These are phyloP conservation scores for Cyclocybe aegerita DNA, from an alignment of 768 basidiomycete genomes.

Conservation along the genomic window DNA sequence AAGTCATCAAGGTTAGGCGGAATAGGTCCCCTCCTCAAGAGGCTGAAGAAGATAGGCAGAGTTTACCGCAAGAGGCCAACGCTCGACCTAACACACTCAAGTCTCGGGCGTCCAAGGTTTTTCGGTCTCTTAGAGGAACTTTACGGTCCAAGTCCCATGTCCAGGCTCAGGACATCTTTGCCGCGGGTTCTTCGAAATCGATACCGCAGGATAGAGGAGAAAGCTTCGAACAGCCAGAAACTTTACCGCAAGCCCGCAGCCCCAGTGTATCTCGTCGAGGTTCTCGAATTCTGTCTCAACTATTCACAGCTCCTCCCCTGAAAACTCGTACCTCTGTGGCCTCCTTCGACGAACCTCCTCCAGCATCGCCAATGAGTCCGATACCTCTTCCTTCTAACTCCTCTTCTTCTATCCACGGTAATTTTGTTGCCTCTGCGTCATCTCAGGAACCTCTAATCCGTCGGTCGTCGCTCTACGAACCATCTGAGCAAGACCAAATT, in stretches of 20 bases:
- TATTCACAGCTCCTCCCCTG: constrained; percentile 28
- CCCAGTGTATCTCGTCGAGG: constrained; percentile 38
- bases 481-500: constrained; percentile 11
- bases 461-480: constrained; percentile 16
- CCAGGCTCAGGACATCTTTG: constrained; percentile 27
- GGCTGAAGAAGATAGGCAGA: constrained; percentile 1
- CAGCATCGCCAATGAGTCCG: constrained; percentile 15
- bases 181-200: constrained; percentile 16
- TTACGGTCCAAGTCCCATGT: constrained; percentile 32
- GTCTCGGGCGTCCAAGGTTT: constrained; percentile 41
- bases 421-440: not conserved
- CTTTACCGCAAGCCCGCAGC: constrained; percentile 24
- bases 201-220: constrained; percentile 11
- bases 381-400: constrained; percentile 16
- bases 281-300: constrained; percentile 36
- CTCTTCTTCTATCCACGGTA: constrained; percentile 6
- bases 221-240: constrained; percentile 5
- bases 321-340: constrained; percentile 22
- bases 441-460: constrained; percentile 1
- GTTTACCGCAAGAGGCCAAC: constrained; percentile 13
- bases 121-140: constrained; percentile 18
- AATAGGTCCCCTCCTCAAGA: constrained; percentile 2
- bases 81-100: constrained; percentile 43
- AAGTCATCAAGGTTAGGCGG: constrained; percentile 59
- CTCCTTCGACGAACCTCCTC: constrained; percentile 28